Evolutionary conservation across 1,284 basidiomycete genomes (phyloP).

Genomic region (Leccinum huronense): DNA sequence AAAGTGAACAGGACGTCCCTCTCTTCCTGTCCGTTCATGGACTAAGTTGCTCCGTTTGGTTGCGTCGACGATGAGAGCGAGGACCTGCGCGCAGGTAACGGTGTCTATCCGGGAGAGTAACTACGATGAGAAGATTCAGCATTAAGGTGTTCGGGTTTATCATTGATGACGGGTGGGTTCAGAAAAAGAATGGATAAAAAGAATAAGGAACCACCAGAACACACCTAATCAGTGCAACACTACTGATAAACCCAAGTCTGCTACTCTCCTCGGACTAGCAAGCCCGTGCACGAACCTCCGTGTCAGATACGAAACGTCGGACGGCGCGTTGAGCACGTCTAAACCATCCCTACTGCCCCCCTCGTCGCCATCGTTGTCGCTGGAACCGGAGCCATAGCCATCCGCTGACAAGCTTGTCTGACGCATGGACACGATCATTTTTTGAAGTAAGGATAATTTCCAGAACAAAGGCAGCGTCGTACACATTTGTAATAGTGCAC

Average conservation of each 20-base stretch:
- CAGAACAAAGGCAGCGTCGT: conserved; percentile 91
- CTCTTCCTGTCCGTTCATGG: conserved; percentile 87
- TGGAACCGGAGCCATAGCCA: conserved; percentile 31
- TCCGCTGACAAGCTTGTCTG: conserved; percentile 74
- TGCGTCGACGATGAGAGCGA: conserved; percentile 69
- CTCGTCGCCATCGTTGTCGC: neutral
- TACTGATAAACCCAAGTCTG: conserved; percentile 80
- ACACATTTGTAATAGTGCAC: conserved; percentile 49
- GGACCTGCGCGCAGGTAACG: conserved; percentile 73
- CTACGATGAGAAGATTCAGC: conserved; percentile 40
- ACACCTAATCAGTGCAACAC: conserved; percentile 89
- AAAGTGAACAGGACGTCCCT: conserved; percentile 78
- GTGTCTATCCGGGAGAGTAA: conserved; percentile 79
- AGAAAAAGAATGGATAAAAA: neutral
- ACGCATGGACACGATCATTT: conserved; percentile 81
- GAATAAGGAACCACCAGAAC: conserved; percentile 22
- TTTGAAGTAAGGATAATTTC: conserved; percentile 85
- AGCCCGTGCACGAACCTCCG: conserved; percentile 83
- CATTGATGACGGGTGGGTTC: neutral
- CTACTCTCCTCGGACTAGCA: conserved; percentile 92
- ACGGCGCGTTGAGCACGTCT: conserved; percentile 69
- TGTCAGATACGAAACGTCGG: conserved; percentile 86
- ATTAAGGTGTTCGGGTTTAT: neutral
- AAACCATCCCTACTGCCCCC: conserved; percentile 50
- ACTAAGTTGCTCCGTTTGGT: conserved; percentile 60